Conservation (phyloP, 176 grass and related monocot genomes). For the Paspalum notatum region DNA sequence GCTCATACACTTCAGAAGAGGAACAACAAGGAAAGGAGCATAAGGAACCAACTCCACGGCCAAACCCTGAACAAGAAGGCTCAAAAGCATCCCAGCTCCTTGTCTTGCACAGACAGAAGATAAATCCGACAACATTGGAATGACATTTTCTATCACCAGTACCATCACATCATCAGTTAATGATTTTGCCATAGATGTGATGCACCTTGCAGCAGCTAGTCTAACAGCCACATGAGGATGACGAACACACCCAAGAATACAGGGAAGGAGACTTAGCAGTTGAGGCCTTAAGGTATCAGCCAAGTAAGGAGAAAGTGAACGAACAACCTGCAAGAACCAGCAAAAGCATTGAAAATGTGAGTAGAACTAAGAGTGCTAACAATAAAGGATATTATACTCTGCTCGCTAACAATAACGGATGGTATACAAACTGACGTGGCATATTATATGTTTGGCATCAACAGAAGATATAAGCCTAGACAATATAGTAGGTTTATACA, state of each 20-base stretch:
- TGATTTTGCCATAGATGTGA: conserved; percentile 96
- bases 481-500: conserved; percentile 13
- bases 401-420: too few species aligned
- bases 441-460: not conserved
- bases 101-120: conserved; percentile 92
- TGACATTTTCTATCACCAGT: conserved; percentile 83
- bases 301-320: conserved; percentile 76
- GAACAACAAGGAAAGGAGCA: conserved; percentile 94
- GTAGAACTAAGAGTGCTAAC: not conserved
- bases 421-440: not conserved
- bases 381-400: not conserved
- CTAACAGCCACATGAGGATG: conserved; percentile 95
- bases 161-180: conserved; percentile 83
- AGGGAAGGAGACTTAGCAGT: conserved; percentile 86
- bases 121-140: conserved; percentile 91
- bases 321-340: conserved; percentile 69
- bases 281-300: conserved; percentile 70
- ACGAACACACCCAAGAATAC: conserved; percentile 75
- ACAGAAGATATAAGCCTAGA: conserved; percentile 2
- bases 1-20: conserved; percentile 96
- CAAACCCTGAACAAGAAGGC: conserved; percentile 95
- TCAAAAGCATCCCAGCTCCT: conserved; percentile 95
- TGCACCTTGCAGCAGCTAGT: conserved; percentile 93
- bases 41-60: conserved; percentile 91
- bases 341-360: conserved; percentile 19